Percentiles rank a stretch among this genome's conserved stretches.
Evolutionary conservation across 306 rosid genomes (phyloP).

Genomic region (Cucurbita argyrosperma): DNA sequence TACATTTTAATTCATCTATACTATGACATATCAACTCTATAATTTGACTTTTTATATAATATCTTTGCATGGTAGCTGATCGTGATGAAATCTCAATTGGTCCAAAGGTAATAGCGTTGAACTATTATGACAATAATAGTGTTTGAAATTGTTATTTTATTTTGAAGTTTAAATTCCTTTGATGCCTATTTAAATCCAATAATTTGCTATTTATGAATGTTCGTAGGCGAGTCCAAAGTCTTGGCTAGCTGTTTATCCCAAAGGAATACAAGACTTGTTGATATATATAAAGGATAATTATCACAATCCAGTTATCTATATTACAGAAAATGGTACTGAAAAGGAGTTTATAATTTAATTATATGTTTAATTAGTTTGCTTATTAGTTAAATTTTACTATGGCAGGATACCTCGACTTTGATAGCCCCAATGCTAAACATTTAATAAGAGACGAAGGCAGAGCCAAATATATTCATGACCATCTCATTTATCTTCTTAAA

Average conservation of each 20-base stretch:
- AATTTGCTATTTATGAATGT: not conserved
- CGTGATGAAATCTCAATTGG: constrained; percentile 24
- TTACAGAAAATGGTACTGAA: constrained; percentile 35
- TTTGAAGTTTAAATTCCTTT: no score
- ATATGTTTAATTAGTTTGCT: no score
- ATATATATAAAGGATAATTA: constrained; percentile 11
- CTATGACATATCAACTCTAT: no score
- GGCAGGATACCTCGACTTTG: not conserved
- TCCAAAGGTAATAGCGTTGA: constrained; percentile 3
- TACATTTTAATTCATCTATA: no score
- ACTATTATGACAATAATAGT: no score
- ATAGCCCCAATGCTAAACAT: not conserved
- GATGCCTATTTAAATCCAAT: not conserved
- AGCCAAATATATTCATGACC: not conserved
- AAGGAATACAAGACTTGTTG: constrained; percentile 14
- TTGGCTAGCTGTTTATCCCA: constrained; percentile 5
- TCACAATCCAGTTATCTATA: constrained; percentile 19
- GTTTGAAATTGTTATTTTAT: no score
- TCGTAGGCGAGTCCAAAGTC: not conserved
- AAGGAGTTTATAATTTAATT: no score
- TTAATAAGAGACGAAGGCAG: not conserved
- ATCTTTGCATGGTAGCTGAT: not conserved
- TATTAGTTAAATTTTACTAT: no score
- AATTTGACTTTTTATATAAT: no score
- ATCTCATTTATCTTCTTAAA: not conserved